Percentiles rank a stretch among this genome's conserved stretches.
phyloP scores from a whole-genome alignment of 2,329 filamentous ascomycete species.

The Xylariaceae sp. region DNA sequence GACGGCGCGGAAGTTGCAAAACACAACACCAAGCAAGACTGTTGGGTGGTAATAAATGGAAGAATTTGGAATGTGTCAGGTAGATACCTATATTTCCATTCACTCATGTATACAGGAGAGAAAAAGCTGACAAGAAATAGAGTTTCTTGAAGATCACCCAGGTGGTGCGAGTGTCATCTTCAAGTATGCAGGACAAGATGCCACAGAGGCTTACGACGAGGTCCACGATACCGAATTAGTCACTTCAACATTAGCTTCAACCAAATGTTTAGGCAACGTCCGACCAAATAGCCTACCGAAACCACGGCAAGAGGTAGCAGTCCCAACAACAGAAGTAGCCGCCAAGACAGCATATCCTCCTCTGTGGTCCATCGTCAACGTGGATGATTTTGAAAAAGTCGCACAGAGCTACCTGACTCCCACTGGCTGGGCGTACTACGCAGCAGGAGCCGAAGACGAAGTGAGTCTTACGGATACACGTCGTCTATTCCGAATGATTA shows the following conservation, averaged over 20 bases:
- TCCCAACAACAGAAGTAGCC: neutral
- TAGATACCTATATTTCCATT: neutral
- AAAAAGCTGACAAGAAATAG: conserved; percentile 29
- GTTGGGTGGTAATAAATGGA: conserved; percentile 73
- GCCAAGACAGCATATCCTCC: conserved; percentile 40
- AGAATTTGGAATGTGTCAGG: conserved; percentile 72
- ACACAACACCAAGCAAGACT: conserved; percentile 56
- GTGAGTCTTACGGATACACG: conserved; percentile 58
- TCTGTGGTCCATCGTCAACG: conserved; percentile 54
- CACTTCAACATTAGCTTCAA: conserved; percentile 48
- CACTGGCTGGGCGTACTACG: conserved; percentile 63
- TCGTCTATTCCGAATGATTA: conserved; percentile 55
- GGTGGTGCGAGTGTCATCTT: conserved; percentile 53
- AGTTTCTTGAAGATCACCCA: conserved; percentile 59
- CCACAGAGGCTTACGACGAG: conserved; percentile 57
- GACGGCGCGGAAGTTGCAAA: conserved; percentile 28
- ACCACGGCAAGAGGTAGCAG: neutral
- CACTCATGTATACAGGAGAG: neutral
- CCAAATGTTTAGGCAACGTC: conserved; percentile 56
- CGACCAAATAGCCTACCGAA: conserved; percentile 44
- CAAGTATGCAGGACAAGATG: conserved; percentile 59
- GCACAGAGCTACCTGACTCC: conserved; percentile 52
- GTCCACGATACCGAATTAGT: conserved; percentile 55
- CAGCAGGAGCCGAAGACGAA: conserved; percentile 59
- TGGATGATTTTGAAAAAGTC: conserved; percentile 56